Conservation (phyloP, 352 stramenopile species). For the Phytophthora melonis region DNA sequence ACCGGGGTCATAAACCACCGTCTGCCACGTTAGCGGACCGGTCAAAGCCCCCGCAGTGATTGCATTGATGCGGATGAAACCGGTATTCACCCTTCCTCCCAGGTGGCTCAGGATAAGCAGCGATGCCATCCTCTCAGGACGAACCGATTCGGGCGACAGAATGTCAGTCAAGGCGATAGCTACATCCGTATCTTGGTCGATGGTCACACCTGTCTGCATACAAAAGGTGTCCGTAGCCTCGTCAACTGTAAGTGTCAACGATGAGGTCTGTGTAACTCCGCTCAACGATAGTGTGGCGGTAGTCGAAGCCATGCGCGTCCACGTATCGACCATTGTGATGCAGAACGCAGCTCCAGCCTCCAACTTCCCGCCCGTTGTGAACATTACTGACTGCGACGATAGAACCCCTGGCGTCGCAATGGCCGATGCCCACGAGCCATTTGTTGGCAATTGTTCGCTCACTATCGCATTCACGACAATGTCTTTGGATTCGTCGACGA, state of each 20-base stretch:
- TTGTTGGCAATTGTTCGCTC: conserved; percentile 31
- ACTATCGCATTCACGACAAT: conserved; percentile 58
- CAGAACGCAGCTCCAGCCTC: conserved; percentile 52
- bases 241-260: conserved; percentile 28
- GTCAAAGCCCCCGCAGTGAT: conserved; percentile 47
- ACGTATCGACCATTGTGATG: conserved; percentile 44
- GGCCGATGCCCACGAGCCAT: conserved; percentile 47
- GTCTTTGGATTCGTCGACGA: conserved; percentile 58
- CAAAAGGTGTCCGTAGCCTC: conserved; percentile 35
- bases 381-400: conserved; percentile 50
- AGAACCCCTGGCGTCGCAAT: conserved; percentile 58
- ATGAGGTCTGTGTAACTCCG: conserved; percentile 3
- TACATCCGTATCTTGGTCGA: conserved; percentile 53
- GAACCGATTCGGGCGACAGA: conserved; percentile 57
- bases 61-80: conserved; percentile 42
- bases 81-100: conserved; percentile 55
- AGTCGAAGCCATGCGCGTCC: conserved; percentile 46
- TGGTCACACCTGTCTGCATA: conserved; percentile 23
- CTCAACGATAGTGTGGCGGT: conserved; percentile 31
- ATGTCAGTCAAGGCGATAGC: conserved; percentile 51
- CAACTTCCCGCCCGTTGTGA: conserved; percentile 56
- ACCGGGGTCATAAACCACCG: conserved; percentile 48
- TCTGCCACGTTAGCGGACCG: conserved; percentile 58
- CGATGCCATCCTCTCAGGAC: conserved; percentile 14
- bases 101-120: conserved; percentile 57